These are phyloP conservation scores for Ceratobasidium theobromae DNA, from an alignment of 1,284 basidiomycete genomes.

Conservation along the genomic window DNA sequence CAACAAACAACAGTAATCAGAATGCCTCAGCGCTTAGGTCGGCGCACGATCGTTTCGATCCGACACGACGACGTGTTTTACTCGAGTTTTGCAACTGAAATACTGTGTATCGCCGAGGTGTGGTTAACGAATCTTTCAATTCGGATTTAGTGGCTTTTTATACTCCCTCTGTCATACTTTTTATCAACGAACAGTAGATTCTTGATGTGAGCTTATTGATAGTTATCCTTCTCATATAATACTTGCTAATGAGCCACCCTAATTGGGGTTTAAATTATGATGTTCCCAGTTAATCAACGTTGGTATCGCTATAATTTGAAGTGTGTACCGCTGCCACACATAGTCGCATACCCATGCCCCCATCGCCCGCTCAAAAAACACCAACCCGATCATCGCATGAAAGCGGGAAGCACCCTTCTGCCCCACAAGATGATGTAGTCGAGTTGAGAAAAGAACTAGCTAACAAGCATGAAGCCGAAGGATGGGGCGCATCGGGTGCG, in stretches of 20 bases:
- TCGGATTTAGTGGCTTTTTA: too few relatives aligned
- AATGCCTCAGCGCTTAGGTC: neutral
- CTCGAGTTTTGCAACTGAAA: neutral
- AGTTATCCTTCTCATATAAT: neutral
- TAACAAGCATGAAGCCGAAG: constrained; percentile 41
- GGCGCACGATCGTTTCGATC: neutral
- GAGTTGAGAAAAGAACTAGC: constrained; percentile 65
- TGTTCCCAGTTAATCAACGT: constrained; percentile 10
- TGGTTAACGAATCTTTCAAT: too few relatives aligned
- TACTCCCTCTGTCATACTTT: neutral
- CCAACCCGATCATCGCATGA: neutral
- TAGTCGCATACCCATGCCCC: constrained; percentile 28
- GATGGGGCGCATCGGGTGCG: constrained; percentile 18
- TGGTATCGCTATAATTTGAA: too few relatives aligned
- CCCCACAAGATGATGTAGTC: constrained; percentile 50
- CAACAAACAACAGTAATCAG: too few relatives aligned
- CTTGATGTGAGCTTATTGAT: constrained; percentile 12
- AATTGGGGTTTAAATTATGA: neutral
- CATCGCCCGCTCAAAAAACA: constrained; percentile 30
- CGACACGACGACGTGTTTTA: neutral
- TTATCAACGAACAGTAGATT: neutral
- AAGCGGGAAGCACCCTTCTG: constrained; percentile 8
- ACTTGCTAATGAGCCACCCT: neutral
- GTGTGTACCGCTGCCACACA: too few relatives aligned
- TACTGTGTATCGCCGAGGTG: too few relatives aligned